Percentiles rank a stretch among this genome's conserved stretches.
These are phyloP conservation scores for Dendrothele bispora DNA, from an alignment of 768 basidiomycete genomes.

Conservation along the genomic window DNA sequence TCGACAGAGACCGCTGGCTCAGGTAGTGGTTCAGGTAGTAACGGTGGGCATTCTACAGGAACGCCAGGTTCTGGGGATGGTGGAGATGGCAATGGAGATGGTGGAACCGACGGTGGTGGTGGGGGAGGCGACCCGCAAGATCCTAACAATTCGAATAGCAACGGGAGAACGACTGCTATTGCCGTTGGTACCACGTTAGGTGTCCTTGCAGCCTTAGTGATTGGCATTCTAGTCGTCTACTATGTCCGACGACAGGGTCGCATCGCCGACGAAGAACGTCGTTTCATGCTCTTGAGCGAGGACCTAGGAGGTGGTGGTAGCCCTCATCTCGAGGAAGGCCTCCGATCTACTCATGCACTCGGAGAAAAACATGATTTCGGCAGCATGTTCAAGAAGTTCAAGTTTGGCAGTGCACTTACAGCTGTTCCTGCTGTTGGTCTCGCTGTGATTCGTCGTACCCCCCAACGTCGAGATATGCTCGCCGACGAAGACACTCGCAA, in stretches of 20 bases:
- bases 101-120: slow-evolving; percentile 18
- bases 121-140: slow-evolving; percentile 17
- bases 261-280: slow-evolving; percentile 16
- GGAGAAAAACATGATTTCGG: slow-evolving; percentile 5
- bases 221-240: slow-evolving; percentile 39
- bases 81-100: slow-evolving; percentile 16
- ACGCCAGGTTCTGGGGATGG: slow-evolving; percentile 14
- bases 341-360: slow-evolving; percentile 29
- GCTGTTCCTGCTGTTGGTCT: slow-evolving; percentile 17
- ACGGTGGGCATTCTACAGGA: slow-evolving; percentile 15
- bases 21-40: background rate
- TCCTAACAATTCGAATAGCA: slow-evolving; percentile 14
- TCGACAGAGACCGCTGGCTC: slow-evolving; percentile 29
- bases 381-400: slow-evolving; percentile 5
- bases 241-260: slow-evolving; percentile 40
- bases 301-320: slow-evolving; percentile 35
- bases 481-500: slow-evolving; percentile 72
- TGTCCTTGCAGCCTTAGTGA: slow-evolving; percentile 50
- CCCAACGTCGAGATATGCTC: slow-evolving; percentile 66
- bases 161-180: slow-evolving; percentile 42
- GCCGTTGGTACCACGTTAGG: slow-evolving; percentile 66
- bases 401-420: slow-evolving; percentile 27
- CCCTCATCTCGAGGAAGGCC: slow-evolving; percentile 26
- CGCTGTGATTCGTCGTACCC: slow-evolving; percentile 18
- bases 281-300: slow-evolving; percentile 31